Evolutionary conservation across 257 asterid species (phyloP).

Genomic region (Agastache rugosa): DNA sequence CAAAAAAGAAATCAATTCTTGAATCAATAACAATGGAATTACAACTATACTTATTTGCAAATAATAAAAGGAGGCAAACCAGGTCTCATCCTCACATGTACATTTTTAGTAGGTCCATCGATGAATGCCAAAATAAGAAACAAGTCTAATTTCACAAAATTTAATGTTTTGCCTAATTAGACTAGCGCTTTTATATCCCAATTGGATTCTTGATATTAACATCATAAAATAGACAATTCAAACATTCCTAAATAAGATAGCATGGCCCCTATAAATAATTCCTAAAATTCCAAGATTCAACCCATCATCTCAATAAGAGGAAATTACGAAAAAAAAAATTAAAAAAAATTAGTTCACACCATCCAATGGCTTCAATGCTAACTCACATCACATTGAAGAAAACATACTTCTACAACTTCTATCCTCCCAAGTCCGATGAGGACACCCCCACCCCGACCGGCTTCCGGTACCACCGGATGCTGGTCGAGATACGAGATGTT

Average conservation of each 20-base stretch:
- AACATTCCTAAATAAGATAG: constrained; percentile 22
- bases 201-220: constrained; percentile 38
- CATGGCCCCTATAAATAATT: constrained; percentile 30
- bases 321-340: neutral
- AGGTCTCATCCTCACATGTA: neutral
- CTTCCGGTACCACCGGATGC: constrained; percentile 32
- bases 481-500: constrained; percentile 56
- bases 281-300: constrained; percentile 7
- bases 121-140: constrained; percentile 14
- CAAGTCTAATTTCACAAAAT: neutral
- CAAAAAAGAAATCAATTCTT: neutral
- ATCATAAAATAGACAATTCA: constrained; percentile 29
- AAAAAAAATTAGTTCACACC: neutral
- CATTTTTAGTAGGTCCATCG: constrained; percentile 32
- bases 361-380: constrained; percentile 12
- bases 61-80: constrained; percentile 8
- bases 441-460: constrained; percentile 3
- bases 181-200: constrained; percentile 23
- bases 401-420: constrained; percentile 50
- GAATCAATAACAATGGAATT: constrained; percentile 10
- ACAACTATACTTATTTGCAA: neutral
- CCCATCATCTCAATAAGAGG: neutral
- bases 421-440: constrained; percentile 48
- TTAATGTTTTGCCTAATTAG: constrained; percentile 31
- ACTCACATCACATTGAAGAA: constrained; percentile 40